Evolutionary conservation across 441 rosid species (phyloP), one percentile per base, ranked within the genome.

Genomic region (Daphne laureola): DNA sequence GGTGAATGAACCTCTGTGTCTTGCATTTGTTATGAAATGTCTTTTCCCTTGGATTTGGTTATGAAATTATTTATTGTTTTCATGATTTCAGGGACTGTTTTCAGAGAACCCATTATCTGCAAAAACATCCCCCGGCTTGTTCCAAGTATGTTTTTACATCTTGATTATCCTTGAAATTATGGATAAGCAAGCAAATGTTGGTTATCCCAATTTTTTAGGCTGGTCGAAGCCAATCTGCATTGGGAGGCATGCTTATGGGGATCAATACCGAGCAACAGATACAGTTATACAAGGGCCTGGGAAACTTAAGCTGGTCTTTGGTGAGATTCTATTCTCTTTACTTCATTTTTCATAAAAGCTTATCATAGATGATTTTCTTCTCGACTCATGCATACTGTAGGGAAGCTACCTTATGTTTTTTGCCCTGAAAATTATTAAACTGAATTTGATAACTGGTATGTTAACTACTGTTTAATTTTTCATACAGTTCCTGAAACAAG

Each of bases 171-270:
- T n/a, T 59, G 55, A 51, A 15, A 18, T 42, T 49, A 42, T 51
- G 18, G 27, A 12, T 5, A 41, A 42, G 25, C 38, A 31, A 31
- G 38, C 38, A 31, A 5, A 9, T 31, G 38, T 31, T 31, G 38
- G 38, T 31, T 9, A 31, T 31, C 11, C 11, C 8, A 9, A 9
- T 43, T 58, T 67, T 71, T 51, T 72, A 89, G 97, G 96, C 61
- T 92, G 98, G 97, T 79, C 84, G 5, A 86, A 78, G 76, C 96
- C 97, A 64, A 92, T 92, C 40, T 92, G 98, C 79, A 89, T 89
- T 38, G 97, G 98, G 52, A 82, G 97, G 62, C 98, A 89, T 88
- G 96, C 97, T 52, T 92, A 81, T 73, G 94, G 98, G 53, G 96
- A 92, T 69, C 96, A 92, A 71, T 88, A 88, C 74, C 64, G 87